Conservation (phyloP, 164 flowering plant genomes). For the Liquidambar formosana region DNA sequence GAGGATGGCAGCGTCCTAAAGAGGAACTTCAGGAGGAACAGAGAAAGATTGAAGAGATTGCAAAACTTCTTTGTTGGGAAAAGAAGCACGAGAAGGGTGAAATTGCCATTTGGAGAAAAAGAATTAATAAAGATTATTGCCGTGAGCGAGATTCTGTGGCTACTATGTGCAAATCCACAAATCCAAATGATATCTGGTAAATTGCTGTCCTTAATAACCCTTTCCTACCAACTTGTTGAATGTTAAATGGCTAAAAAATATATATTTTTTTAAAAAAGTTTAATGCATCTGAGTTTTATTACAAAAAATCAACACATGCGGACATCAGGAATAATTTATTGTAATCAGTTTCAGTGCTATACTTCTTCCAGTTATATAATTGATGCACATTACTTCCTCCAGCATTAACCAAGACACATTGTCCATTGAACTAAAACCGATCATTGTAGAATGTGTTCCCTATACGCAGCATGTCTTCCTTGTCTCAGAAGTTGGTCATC, state of each 20-base stretch:
- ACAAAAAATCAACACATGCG: neutral
- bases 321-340: neutral
- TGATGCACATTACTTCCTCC: neutral
- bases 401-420: too few species aligned
- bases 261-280: neutral
- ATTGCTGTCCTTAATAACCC: neutral
- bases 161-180: slow-evolving; percentile 27
- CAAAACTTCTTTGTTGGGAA: slow-evolving; percentile 56
- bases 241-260: neutral
- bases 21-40: slow-evolving; percentile 53
- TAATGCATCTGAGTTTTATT: neutral
- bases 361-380: neutral
- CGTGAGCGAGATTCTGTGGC: slow-evolving; percentile 19
- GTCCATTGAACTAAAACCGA: too few species aligned
- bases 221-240: neutral
- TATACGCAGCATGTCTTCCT: neutral
- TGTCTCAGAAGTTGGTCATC: neutral
- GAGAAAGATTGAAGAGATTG: slow-evolving; percentile 43
- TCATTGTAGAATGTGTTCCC: neutral
- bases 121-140: slow-evolving; percentile 27
- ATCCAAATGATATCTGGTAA: slow-evolving; percentile 49
- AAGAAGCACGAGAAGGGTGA: slow-evolving; percentile 52
- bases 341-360: neutral
- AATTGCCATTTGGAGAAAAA: slow-evolving; percentile 51
- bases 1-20: slow-evolving; percentile 47